These are phyloP conservation scores for Paraphaeosphaeria sporulosa DNA, from an alignment of 2,329 filamentous ascomycete genomes.

Conservation along the genomic window DNA sequence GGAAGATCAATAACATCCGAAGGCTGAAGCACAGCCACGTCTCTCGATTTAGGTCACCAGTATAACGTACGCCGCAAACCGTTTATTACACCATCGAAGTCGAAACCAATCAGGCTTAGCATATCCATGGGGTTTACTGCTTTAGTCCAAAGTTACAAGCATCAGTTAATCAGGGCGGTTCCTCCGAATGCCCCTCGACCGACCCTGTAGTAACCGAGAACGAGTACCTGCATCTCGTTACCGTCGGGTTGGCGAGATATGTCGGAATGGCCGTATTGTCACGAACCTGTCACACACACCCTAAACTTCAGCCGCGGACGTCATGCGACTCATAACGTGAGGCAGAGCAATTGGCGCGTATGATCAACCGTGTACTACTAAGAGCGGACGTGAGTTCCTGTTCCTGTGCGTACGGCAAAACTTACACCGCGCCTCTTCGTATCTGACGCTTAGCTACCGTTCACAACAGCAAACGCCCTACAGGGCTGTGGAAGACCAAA, in stretches of 20 bases:
- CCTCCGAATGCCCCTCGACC: neutral
- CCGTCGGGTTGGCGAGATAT: conserved; percentile 3
- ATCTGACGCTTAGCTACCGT: conserved; percentile 5
- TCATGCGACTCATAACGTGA: conserved; percentile 3
- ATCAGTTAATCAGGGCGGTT: neutral
- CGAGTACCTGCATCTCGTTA: conserved; percentile 13
- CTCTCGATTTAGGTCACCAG: conserved; percentile 23
- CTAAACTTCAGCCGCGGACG: conserved; percentile 12
- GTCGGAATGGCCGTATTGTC: conserved; percentile 6
- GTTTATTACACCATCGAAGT: neutral
- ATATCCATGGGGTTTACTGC: neutral
- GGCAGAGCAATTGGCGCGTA: conserved; percentile 3
- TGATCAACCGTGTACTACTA: neutral
- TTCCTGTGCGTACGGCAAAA: neutral
- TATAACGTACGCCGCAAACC: conserved; percentile 17
- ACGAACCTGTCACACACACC: conserved; percentile 16
- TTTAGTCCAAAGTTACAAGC: neutral
- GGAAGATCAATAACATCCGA: conserved; percentile 24
- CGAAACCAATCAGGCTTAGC: conserved; percentile 1
- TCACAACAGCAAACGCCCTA: conserved; percentile 21
- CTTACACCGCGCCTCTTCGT: neutral
- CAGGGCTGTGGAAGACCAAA: conserved; percentile 27
- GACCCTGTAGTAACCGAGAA: conserved; percentile 3
- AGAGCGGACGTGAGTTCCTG: neutral
- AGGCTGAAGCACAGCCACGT: conserved; percentile 42